Base-by-base conservation (phyloP, 768 basidiomycete genomes). In the Myochromella boudieri region DNA sequence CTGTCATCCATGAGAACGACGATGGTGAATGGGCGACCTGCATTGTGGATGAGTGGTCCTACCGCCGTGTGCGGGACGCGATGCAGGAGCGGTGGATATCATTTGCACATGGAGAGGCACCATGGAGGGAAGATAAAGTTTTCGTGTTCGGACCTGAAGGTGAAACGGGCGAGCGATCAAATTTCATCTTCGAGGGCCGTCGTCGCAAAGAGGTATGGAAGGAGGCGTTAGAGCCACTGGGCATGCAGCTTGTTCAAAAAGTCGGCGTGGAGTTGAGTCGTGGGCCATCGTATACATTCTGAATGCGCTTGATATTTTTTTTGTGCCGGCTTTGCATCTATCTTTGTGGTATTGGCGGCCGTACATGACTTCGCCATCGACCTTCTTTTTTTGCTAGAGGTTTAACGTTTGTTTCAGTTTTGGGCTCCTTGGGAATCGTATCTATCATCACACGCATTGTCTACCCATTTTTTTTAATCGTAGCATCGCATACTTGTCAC, bases 101-200 rank as follows among this genome's bases (percentile, higher is more conserved):
- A 17, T 91, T 91, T 46, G 86, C 87, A 5, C 63, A 87, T 60
- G 87, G 85, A 4, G 81, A 85, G 60, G 76, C 70, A 3, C 87
- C 87, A 6, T 91, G 88, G 87, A 68, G 67, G 46, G 78, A 76
- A 48, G 78, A 81, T 48, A 85, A 80, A 64, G 77, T 87, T 37
- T 89, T 77, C 61, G 86, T 91, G 15, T 88, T 91, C 54, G 88
- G 88, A 3, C 88, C 88, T 0, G 87, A 90, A 60, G 88, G 87
- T 43, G 88, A 91, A 66, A 80, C 79, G 0, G 88, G 88, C 37
- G 87, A 88, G 63, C 78, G 88, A 37, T 80, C 78, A 11, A 68
- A 62, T 44, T 64, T 69, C 21, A 84, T 89, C 11, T 87, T 91
- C 44, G 80, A 81, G 45, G 81, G 83, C 3, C 66, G 88, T 26